A percentile compares a stretch with the other conserved stretches of the same genome.
These are phyloP conservation scores for Paramecium sexaurelia DNA, from an alignment of 73 alveolate species.

Conservation along the genomic window DNA sequence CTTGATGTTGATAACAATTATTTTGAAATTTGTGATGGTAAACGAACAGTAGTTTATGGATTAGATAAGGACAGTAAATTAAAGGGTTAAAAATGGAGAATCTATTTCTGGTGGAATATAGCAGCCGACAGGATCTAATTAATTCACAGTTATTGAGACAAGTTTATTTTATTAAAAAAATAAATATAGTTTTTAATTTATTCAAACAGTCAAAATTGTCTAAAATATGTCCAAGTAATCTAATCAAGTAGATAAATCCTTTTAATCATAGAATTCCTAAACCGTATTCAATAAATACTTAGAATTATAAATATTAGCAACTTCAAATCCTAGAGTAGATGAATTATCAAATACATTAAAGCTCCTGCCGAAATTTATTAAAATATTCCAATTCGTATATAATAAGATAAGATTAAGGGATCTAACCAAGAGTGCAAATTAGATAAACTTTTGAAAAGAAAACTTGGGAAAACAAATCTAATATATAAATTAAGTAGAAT, in stretches of 20 bases:
- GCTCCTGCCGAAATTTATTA: neutral
- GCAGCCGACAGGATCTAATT: conserved; percentile 37
- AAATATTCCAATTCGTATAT: neutral
- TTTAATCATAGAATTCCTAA: neutral
- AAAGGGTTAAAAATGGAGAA: conserved; percentile 28
- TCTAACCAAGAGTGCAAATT: neutral
- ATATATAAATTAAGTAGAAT: neutral
- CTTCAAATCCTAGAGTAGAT: neutral
- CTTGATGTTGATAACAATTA: conserved; percentile 9
- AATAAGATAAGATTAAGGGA: neutral
- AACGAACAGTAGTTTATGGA: conserved; percentile 48
- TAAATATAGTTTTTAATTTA: neutral
- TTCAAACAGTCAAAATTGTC: neutral
- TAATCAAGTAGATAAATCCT: neutral
- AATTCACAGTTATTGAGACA: conserved; percentile 49
- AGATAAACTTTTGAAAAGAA: neutral
- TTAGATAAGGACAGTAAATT: conserved; percentile 24
- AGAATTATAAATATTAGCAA: neutral
- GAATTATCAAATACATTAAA: neutral
- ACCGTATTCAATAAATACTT: neutral
- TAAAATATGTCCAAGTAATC: neutral
- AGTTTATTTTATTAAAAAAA: neutral
- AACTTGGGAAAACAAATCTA: neutral
- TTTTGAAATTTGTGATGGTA: conserved; percentile 55
- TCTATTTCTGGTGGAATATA: conserved; percentile 24